Conservation (phyloP, 1,284 basidiomycete genomes). For the Cystobasidium slooffiae region DNA sequence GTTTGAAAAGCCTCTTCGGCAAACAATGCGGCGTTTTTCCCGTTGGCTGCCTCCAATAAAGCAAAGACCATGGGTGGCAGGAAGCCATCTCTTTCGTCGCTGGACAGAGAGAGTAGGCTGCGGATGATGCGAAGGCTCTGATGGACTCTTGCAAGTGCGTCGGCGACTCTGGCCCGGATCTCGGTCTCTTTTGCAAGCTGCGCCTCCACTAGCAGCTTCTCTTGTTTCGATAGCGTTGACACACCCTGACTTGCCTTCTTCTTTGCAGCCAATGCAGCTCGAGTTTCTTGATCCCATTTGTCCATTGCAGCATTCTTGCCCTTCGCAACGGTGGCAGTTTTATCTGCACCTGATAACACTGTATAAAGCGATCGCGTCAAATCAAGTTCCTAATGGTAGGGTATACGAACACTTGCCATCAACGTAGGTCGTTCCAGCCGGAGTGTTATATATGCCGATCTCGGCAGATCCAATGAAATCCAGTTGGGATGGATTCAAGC, state of each 20-base stretch:
- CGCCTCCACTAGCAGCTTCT: slow-evolving; percentile 74
- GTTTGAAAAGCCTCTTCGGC: slow-evolving; percentile 70
- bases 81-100: not conserved
- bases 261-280: slow-evolving; percentile 78
- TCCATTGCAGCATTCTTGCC: slow-evolving; percentile 84
- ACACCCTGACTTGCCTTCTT: slow-evolving; percentile 65
- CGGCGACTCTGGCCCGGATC: slow-evolving; percentile 66
- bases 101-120: slow-evolving; percentile 65
- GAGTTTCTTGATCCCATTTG: slow-evolving; percentile 91
- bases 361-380: slow-evolving; percentile 19
- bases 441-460: slow-evolving; percentile 80
- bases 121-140: slow-evolving; percentile 72
- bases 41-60: slow-evolving; percentile 56
- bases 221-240: slow-evolving; percentile 72
- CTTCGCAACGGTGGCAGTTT: slow-evolving; percentile 59
- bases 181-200: slow-evolving; percentile 78
- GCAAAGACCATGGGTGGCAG: slow-evolving; percentile 15
- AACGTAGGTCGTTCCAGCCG: slow-evolving; percentile 63
- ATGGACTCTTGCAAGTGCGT: slow-evolving; percentile 64
- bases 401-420: slow-evolving; percentile 69
- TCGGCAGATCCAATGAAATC: slow-evolving; percentile 72
- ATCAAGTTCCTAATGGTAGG: slow-evolving; percentile 52
- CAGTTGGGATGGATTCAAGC: slow-evolving; percentile 67
- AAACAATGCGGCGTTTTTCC: slow-evolving; percentile 59
- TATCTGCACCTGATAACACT: slow-evolving; percentile 15